Evolutionary conservation across 1,139 yeast genomes (phyloP).

Genomic region (Yamadazyma diospyri): DNA sequence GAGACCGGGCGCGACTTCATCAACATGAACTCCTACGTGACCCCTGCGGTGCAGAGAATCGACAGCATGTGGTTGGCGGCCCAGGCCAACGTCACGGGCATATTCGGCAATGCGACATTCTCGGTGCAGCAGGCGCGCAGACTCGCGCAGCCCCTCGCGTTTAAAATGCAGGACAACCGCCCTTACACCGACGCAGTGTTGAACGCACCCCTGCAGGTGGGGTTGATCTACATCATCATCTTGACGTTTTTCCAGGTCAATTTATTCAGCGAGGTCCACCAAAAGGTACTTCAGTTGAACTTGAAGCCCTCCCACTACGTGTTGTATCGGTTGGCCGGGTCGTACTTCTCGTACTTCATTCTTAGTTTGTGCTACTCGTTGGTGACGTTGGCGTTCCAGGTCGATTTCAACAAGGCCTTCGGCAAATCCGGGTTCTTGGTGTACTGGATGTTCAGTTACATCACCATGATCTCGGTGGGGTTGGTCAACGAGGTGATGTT

Average conservation of each 20-base stretch:
- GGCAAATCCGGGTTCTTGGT: conserved; percentile 43
- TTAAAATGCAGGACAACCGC: conserved; percentile 42
- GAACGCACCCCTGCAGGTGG: conserved; percentile 68
- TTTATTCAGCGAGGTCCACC: conserved; percentile 54
- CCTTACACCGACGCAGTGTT: conserved; percentile 51
- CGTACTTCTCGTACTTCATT: conserved; percentile 30
- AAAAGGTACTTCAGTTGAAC: conserved; percentile 34
- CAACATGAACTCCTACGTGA: conserved; percentile 26
- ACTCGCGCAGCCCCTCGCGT: conserved; percentile 33
- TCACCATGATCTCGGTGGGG: conserved; percentile 46
- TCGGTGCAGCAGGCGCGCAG: conserved; percentile 14
- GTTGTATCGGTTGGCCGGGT: conserved; percentile 28
- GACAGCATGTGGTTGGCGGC: conserved; percentile 19
- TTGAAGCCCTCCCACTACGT: conserved; percentile 28
- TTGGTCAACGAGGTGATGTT: conserved; percentile 38
- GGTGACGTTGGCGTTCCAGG: conserved; percentile 42
- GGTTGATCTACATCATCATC: conserved; percentile 70
- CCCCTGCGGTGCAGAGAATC: conserved; percentile 20
- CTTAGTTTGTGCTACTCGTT: conserved; percentile 37
- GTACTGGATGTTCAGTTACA: conserved; percentile 40
- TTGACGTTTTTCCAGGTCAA: conserved; percentile 58
- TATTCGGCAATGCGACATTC: conserved; percentile 14
- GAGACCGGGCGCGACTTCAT: conserved; percentile 43
- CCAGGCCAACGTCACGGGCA: conserved; percentile 12
- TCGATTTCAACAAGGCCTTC: conserved; percentile 35